Base-by-base conservation (phyloP, 495 filamentous ascomycete species). In the Lasiosphaeria ovina region DNA sequence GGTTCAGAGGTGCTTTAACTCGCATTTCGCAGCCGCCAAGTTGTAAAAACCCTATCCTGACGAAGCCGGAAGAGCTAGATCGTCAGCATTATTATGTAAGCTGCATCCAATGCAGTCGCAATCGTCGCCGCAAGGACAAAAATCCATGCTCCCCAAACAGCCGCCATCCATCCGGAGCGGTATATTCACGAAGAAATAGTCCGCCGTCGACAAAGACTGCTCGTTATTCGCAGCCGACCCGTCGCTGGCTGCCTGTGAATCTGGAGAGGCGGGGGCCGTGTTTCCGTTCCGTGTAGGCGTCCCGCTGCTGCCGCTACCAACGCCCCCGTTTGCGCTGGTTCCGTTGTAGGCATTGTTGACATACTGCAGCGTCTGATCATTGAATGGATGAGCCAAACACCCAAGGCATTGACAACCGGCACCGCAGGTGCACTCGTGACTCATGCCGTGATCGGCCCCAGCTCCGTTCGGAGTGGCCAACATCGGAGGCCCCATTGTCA, bases 361-460 rank as follows among this genome's bases (percentile, higher is more conserved):
- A 66, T 87, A 87, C 49, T 87, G 77, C 44, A 77, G 76, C n/a
- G 86, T 90, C n/a, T 83, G 80, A 24, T 82, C 74, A 66, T 92
- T 92, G 69, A 84, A 91, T 4, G 89, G 89, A 66, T 92, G 89
- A 42, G 81, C 77, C 31, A 82, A 72, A 65, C 89, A 92, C 24
- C 84, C 87, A 32, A 90, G 65, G 63, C 89, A 92, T 59, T 87
- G 75, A 64, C 89, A 92, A 0, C 76, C 76, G 52, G 87, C 77
- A 61, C 91, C 84, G 69, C 91, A 87, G 64, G 74, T 66, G 72
- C 90, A 87, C 53, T 83, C 72, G 60, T 88, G 77, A 35, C 69
- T 72, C 7, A 68, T 69, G 42, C 71, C 71, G 31, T 35, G 57
- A 47, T 66, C 63, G 11, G 45, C 40, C 6, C 63, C 59, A 10